Evolutionary conservation across 495 filamentous ascomycete species (phyloP).

Genomic region (Penicillium bialowiezense): DNA sequence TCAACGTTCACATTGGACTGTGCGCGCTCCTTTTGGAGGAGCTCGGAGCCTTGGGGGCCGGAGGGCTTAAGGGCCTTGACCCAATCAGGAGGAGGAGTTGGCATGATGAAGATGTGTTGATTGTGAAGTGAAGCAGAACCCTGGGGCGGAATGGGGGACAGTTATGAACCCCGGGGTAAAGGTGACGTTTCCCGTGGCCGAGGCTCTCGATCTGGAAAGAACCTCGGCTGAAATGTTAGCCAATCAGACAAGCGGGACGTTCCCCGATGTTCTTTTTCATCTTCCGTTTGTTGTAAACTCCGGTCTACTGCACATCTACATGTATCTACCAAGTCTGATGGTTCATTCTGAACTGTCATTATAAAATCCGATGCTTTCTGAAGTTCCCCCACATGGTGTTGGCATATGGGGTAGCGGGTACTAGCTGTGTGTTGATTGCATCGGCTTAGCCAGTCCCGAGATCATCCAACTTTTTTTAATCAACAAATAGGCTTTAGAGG

Average conservation of each 20-base stretch:
- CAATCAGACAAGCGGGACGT: slow-evolving; percentile 1
- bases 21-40: slow-evolving; percentile 57
- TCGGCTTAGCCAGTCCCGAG: background rate
- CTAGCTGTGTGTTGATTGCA: background rate
- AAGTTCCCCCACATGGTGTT: no score
- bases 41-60: slow-evolving; percentile 56
- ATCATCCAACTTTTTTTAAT: background rate
- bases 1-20: slow-evolving; percentile 58
- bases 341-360: no score
- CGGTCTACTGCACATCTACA: no score
- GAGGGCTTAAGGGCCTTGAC: slow-evolving; percentile 62
- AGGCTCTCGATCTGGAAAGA: slow-evolving; percentile 4
- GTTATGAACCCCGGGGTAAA: slow-evolving; percentile 10
- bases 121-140: background rate
- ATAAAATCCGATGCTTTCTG: no score
- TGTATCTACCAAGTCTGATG: no score
- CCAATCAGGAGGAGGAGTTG: slow-evolving; percentile 55
- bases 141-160: slow-evolving; percentile 9
- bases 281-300: no score
- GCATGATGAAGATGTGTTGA: slow-evolving; percentile 18
- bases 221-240: background rate
- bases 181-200: slow-evolving; percentile 1
- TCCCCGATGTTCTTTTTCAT: background rate
- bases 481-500: background rate
- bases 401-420: slow-evolving; percentile 4